These are phyloP conservation scores for Stevia rebaudiana DNA, from an alignment of 140 eudicot genomes.

Conservation along the genomic window DNA sequence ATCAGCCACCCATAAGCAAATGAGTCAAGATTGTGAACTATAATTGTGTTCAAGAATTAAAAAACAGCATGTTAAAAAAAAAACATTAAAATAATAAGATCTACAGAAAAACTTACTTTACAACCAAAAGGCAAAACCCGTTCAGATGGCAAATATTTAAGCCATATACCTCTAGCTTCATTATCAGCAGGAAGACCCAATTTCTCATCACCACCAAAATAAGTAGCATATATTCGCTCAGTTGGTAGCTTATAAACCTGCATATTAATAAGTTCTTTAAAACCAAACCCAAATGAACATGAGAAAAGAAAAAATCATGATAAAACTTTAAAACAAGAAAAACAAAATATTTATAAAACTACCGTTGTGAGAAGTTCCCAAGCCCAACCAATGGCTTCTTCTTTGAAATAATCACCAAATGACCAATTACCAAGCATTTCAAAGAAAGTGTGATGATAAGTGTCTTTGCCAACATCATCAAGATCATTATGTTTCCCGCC, in stretches of 20 bases:
- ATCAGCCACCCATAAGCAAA: neutral
- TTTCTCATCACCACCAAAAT: slow-evolving; percentile 95
- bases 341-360: neutral
- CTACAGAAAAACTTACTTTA: slow-evolving; percentile 40
- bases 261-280: too few relatives aligned
- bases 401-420: slow-evolving; percentile 89
- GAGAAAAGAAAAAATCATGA: neutral
- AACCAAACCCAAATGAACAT: neutral
- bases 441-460: slow-evolving; percentile 94
- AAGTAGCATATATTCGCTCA: slow-evolving; percentile 89
- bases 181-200: slow-evolving; percentile 78
- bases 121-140: slow-evolving; percentile 92
- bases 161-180: slow-evolving; percentile 91
- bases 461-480: slow-evolving; percentile 98
- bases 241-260: slow-evolving; percentile 78
- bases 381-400: slow-evolving; percentile 90
- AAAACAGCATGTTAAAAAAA: neutral
- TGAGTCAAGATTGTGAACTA: neutral
- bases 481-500: slow-evolving; percentile 99
- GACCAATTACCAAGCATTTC: slow-evolving; percentile 99
- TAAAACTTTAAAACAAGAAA: neutral
- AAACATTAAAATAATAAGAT: neutral
- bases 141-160: slow-evolving; percentile 55
- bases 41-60: neutral
- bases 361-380: slow-evolving; percentile 93